Conservation (phyloP, 2,329 filamentous ascomycete genomes). For the Beauveria pseudobassiana region DNA sequence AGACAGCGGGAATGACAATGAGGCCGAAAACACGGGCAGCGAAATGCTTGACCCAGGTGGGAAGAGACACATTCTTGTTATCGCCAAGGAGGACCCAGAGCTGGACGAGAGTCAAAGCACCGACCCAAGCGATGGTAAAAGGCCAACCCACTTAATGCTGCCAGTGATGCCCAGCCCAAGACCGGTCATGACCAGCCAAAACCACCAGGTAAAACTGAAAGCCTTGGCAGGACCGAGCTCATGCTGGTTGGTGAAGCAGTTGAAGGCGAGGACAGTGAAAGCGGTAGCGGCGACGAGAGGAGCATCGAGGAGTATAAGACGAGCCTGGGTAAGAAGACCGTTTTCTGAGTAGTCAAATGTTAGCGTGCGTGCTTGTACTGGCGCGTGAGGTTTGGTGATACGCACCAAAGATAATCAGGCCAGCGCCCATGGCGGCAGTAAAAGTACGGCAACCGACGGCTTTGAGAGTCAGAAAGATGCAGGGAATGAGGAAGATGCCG, state of each 20-base stretch:
- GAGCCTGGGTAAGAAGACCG: constrained; percentile 87
- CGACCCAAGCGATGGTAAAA: constrained; percentile 98
- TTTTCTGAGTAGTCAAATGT: constrained; percentile 61
- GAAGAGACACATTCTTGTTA: constrained; percentile 73
- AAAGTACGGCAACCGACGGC: constrained; percentile 80
- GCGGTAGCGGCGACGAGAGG: constrained; percentile 90
- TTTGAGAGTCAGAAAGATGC: constrained; percentile 92
- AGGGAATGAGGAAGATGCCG: constrained; percentile 80
- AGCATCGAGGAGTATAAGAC: constrained; percentile 91
- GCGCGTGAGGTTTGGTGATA: constrained; percentile 18
- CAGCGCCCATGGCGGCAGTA: constrained; percentile 75
- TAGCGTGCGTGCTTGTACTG: constrained; percentile 16
- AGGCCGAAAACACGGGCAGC: constrained; percentile 86
- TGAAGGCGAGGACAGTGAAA: constrained; percentile 82
- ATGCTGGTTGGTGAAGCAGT: constrained; percentile 92
- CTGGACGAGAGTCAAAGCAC: constrained; percentile 80
- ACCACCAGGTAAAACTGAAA: constrained; percentile 92
- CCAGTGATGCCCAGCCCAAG: constrained; percentile 81
- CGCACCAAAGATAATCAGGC: constrained; percentile 84
- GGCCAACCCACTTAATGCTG: constrained; percentile 97
- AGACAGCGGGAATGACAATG: constrained; percentile 77
- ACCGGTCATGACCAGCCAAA: constrained; percentile 86
- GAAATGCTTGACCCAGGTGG: constrained; percentile 88
- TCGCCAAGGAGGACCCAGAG: constrained; percentile 94
- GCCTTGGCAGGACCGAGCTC: constrained; percentile 85